Conservation (phyloP, 768 basidiomycete species). For the Mycena alexandri region DNA sequence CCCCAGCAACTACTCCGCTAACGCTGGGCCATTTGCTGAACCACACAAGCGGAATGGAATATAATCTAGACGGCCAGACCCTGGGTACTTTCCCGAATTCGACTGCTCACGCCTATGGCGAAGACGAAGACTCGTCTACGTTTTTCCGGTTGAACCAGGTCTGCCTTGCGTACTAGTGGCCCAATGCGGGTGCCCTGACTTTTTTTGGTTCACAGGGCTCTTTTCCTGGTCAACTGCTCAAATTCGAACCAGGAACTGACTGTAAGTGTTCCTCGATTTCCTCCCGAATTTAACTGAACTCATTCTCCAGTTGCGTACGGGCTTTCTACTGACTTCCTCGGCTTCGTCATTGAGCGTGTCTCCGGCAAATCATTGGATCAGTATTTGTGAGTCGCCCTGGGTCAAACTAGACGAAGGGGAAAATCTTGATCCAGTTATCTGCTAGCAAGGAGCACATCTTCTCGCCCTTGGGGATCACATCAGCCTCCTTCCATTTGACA, state of each 20-base stretch:
- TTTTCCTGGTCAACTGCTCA: conserved; percentile 42
- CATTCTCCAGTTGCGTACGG: conserved; percentile 46
- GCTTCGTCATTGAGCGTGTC: conserved; percentile 48
- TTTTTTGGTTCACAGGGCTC: conserved; percentile 38
- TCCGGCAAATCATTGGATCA: conserved; percentile 45
- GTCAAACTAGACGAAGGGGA: no score
- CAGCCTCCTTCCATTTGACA: conserved; percentile 45
- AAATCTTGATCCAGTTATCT: background rate
- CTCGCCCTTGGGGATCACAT: conserved; percentile 45
- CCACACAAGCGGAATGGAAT: conserved; percentile 49
- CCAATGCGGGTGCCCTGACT: background rate
- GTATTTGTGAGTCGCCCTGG: conserved; percentile 41
- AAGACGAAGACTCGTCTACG: conserved; percentile 37
- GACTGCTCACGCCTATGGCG: conserved; percentile 39
- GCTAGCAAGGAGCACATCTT: conserved; percentile 50
- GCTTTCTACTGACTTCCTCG: conserved; percentile 46
- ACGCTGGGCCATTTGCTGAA: conserved; percentile 48
- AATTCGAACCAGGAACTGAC: conserved; percentile 49
- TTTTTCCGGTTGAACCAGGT: conserved; percentile 45
- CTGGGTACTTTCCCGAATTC: conserved; percentile 31
- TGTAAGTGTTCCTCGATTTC: conserved; percentile 38
- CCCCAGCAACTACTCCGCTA: conserved; percentile 41
- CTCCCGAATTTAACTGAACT: background rate
- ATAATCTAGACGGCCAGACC: conserved; percentile 35
- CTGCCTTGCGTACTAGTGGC: no score